Base-by-base conservation (phyloP, 1,284 basidiomycete genomes). In the Taiwanofungus camphoratus region DNA sequence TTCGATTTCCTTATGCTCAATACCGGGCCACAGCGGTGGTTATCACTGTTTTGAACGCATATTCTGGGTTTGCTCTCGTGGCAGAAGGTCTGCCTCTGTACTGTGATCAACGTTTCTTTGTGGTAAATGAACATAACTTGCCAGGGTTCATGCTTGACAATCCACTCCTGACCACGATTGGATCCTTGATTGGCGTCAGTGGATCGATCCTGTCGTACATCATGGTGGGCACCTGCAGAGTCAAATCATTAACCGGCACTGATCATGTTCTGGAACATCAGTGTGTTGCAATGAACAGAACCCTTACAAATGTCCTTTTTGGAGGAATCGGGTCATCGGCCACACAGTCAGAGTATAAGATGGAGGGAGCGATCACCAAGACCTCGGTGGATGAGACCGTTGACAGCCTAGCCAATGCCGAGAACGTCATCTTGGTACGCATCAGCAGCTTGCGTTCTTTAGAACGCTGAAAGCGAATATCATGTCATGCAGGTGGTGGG, bases 1-100 rank as follows among this genome's bases (percentile, higher is more conserved):
- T 21, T 15, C 44, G 38, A n/a, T n/a, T n/a, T n/a, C n/a, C n/a
- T n/a, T n/a, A n/a, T n/a, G n/a, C n/a, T n/a, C n/a, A n/a, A n/a
- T n/a, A n/a, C n/a, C n/a, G n/a, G n/a, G n/a, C n/a, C n/a, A n/a
- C 49, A 88, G 86, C 88, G 44, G 89, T 91, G 20, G 84, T 92
- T 4, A 91, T 92, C 41, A 91, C 88, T 2, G 89, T 92, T 3
- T 59, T 92, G 46, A 92, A 92, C 58, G 87, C 89, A 9, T 92
- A 91, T 61, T 89, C 86, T 41, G 88, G 88, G n/a, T 90, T 92
- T 53, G 88, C 88, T 16, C 76, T 92, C n/a, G 87, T 92, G n/a
- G 88, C 88, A 2, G 88, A 92, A 73, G 88, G 81, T 74, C 39
- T 44, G 42, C 15, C 19, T 9, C 20, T 24, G n/a, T n/a, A n/a